phyloP scores from a whole-genome alignment of 2,329 filamentous ascomycete genomes.

The Boeremia exigua region DNA sequence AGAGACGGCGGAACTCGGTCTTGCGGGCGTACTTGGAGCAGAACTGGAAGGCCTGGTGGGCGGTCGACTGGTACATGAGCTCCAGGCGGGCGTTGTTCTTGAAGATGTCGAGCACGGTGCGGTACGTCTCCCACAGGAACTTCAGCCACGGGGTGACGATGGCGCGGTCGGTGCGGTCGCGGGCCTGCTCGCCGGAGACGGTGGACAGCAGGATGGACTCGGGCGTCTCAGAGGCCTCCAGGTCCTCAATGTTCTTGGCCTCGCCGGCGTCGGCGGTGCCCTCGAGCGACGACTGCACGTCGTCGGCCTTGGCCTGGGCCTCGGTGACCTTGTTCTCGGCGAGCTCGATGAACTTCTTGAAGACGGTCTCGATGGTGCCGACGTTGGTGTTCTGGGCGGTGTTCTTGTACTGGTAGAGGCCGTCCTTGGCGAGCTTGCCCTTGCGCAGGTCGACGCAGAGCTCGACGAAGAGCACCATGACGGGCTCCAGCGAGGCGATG shows the following conservation, averaged over 20 bases:
- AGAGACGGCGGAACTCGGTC: conserved; percentile 98
- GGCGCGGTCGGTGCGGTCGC: conserved; percentile 95
- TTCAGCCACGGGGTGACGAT: conserved; percentile 99
- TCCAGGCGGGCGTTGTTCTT: conserved; percentile 98
- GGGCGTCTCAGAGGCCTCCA: conserved; percentile 95
- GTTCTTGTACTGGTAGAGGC: conserved; percentile 99
- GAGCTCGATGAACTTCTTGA: conserved; percentile 97
- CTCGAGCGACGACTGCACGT: conserved; percentile 88
- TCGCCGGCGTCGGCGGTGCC: conserved; percentile 63
- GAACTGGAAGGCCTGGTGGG: conserved; percentile 98
- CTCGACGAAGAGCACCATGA: conserved; percentile 97
- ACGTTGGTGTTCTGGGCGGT: conserved; percentile 99
- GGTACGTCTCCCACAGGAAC: conserved; percentile 99
- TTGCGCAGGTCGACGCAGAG: conserved; percentile 97
- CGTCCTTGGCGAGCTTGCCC: conserved; percentile 98
- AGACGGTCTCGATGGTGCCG: conserved; percentile 88
- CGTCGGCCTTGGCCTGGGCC: conserved; percentile 93
- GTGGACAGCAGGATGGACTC: conserved; percentile 98
- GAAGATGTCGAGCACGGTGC: conserved; percentile 96
- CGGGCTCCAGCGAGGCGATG: conserved; percentile 93
- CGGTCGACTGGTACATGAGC: conserved; percentile 97
- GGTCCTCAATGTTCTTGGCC: conserved; percentile 83
- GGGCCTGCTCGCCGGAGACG: conserved; percentile 96
- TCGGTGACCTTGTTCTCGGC: conserved; percentile 95
- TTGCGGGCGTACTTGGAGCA: conserved; percentile 98